Base-by-base conservation (phyloP, 108 stramenopile genomes). In the Phaeodactylum tricornutum region DNA sequence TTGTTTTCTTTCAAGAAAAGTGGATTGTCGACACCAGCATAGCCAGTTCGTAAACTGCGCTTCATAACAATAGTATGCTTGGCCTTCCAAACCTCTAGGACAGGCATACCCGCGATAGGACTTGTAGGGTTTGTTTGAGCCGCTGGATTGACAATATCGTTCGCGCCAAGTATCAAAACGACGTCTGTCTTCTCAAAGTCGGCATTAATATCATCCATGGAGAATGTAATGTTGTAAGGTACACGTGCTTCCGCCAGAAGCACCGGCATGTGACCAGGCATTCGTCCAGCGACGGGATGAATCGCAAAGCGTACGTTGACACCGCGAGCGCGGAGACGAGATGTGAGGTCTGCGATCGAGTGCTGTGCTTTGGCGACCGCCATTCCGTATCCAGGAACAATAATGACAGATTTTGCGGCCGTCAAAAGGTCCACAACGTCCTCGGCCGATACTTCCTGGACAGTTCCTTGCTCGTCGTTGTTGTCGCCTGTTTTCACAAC, bases 1-100 rank as follows among this genome's bases (percentile, higher is more conserved):
- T 69, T 84, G 83, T 85, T 85, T 11, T 60, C 50, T 17, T 68
- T 55, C 11, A 64, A 55, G 53, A 87, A 92, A 16, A 84, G 47
- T 7, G 90, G 85, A 63, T 87, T 87, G 47, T 84, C 85, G 1
- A 92, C 82, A 43, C 81, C 85, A n/a, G 90, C 85, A 53, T 92
- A 92, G 7, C 90, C 90, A 7, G 74, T 69, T 23, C 75, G 80
- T 47, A 87, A 53, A 60, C 72, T 64, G 26, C 90, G 68, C 74
- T 92, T 92, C 85, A 87, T 84, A 7, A 87, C 83, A 30, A 92
- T 77, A 23, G 55, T 66, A 6, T 75, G 66, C 55, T 81, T 61
- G 19, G 79, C 69, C 34, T 82, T 69, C 90, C 90, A 92, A 11
- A 85, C 84, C 48, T 76, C 58, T 16, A 81, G 60, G n/a, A 79